These are phyloP conservation scores for Annulohypoxylon bovei DNA, from an alignment of 495 filamentous ascomycete genomes.

Conservation along the genomic window DNA sequence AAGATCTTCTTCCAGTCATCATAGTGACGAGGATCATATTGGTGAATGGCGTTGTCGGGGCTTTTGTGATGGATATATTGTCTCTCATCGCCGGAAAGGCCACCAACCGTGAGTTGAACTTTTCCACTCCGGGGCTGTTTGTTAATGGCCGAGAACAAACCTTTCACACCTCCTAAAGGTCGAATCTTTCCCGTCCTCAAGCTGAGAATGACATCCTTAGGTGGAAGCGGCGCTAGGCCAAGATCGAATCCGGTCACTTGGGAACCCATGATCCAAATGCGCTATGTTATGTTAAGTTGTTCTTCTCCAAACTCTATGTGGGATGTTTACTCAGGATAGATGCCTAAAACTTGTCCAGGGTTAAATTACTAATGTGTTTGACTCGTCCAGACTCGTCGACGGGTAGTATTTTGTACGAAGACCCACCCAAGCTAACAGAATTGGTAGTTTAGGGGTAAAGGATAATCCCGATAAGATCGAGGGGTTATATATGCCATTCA, in stretches of 20 bases:
- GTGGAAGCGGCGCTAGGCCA: constrained; percentile 63
- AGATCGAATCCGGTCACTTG: constrained; percentile 75
- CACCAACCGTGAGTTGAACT: constrained; percentile 45
- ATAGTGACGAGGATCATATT: constrained; percentile 56
- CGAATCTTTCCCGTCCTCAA: constrained; percentile 55
- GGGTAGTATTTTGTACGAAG: constrained; percentile 16
- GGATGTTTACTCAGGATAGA: not conserved
- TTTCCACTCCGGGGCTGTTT: constrained; percentile 49
- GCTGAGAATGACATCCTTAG: constrained; percentile 58
- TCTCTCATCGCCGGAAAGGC: constrained; percentile 55
- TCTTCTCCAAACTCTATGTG: not conserved
- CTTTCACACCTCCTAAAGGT: constrained; percentile 44
- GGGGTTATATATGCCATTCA: not conserved
- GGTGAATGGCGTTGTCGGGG: constrained; percentile 58
- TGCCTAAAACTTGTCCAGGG: not conserved
- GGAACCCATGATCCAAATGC: constrained; percentile 27
- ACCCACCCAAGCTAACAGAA: constrained; percentile 12
- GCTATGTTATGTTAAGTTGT: not conserved
- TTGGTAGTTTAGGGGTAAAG: constrained; percentile 6
- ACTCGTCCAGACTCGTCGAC: constrained; percentile 31
- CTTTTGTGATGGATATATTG: constrained; percentile 52
- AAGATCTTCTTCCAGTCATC: constrained; percentile 49
- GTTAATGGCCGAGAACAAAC: constrained; percentile 54
- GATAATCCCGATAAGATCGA: constrained; percentile 17
- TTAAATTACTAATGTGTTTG: constrained; percentile 7